Conservation (phyloP, 148 eudicot species). For the Rhododendron kiyosumense region DNA sequence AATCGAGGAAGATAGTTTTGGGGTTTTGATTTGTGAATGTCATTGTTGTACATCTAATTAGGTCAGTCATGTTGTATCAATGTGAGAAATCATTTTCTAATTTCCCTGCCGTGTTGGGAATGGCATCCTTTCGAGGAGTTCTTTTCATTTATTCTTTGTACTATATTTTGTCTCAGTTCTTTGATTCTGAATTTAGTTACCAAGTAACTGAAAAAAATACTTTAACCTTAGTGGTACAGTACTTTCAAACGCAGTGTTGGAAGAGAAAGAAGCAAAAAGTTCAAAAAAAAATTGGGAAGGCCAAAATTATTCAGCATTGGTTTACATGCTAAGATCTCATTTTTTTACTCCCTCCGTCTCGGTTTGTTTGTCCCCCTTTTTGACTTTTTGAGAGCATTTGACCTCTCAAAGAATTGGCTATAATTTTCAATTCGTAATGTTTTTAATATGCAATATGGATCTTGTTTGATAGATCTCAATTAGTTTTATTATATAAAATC, state of each 20-base stretch:
- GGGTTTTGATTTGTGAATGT: neutral
- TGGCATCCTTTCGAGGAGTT: neutral
- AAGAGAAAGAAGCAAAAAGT: neutral
- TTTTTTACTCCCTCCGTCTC: too few species aligned
- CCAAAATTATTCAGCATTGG: neutral
- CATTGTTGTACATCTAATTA: slow-evolving; percentile 1
- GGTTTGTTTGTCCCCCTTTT: too few species aligned
- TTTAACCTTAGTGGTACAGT: neutral
- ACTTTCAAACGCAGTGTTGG: neutral
- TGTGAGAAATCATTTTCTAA: neutral
- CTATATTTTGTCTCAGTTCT: neutral
- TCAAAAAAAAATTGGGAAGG: neutral
- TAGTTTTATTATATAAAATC: too few species aligned
- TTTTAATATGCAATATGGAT: too few species aligned
- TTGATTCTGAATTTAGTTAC: neutral
- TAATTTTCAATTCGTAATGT: too few species aligned
- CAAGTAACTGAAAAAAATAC: neutral
- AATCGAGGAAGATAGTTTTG: neutral
- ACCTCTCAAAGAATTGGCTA: too few species aligned
- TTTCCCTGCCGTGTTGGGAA: neutral
- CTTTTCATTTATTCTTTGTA: neutral
- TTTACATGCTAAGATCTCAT: neutral
- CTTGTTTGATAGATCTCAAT: too few species aligned
- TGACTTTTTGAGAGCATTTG: too few species aligned
- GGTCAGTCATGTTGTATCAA: neutral